Evolutionary conservation across 331 rosid species (phyloP).

Genomic region (Saraca asoca): DNA sequence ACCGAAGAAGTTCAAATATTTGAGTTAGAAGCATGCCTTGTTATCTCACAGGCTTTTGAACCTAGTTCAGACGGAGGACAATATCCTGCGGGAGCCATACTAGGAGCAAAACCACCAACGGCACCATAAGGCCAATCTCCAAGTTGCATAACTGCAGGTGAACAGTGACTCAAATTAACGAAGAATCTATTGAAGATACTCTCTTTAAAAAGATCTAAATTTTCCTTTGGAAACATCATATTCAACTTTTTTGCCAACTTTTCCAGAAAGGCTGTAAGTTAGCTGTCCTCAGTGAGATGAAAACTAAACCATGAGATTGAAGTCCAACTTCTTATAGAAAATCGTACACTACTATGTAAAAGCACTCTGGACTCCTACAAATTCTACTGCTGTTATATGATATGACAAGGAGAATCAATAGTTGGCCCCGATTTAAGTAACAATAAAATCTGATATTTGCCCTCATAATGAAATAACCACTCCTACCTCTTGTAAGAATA

Average conservation of each 20-base stretch:
- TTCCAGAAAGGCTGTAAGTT: background rate
- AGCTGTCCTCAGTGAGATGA: background rate
- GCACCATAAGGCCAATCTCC: background rate
- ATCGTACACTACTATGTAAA: background rate
- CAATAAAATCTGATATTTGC: background rate
- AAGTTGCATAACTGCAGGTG: background rate
- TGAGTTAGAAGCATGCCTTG: conserved; percentile 15
- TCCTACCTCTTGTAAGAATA: background rate
- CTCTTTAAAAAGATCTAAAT: too few relatives aligned
- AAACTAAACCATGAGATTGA: background rate
- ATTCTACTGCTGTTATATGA: background rate
- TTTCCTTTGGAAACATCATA: background rate
- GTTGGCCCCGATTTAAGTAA: background rate
- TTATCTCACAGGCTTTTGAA: background rate
- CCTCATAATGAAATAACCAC: background rate
- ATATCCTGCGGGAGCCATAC: background rate
- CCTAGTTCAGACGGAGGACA: conserved; percentile 5
- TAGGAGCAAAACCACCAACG: background rate
- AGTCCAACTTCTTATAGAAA: conserved; percentile 2
- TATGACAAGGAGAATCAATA: background rate
- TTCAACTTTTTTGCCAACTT: background rate
- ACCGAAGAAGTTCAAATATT: background rate
- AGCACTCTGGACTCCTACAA: background rate
- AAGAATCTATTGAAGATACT: background rate
- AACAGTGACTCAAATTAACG: background rate